Percentiles rank a stretch among this genome's conserved stretches.
These are phyloP conservation scores for Lasiosphaeria miniovina DNA, from an alignment of 495 filamentous ascomycete species.

Conservation along the genomic window DNA sequence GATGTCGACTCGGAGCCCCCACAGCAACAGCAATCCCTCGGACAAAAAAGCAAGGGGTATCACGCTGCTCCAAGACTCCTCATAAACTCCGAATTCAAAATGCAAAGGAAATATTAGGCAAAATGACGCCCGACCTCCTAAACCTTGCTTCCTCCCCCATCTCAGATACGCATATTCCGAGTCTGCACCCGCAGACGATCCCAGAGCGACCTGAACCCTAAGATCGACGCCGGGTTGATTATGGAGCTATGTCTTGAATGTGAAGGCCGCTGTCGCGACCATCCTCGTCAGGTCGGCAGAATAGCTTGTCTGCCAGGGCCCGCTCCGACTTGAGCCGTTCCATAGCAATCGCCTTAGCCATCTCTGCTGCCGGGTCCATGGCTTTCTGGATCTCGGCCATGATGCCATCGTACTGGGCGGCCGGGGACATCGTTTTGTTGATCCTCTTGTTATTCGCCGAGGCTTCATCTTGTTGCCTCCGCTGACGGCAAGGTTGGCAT, in stretches of 20 bases:
- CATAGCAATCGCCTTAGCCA: slow-evolving; percentile 8
- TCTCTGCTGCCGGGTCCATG: not conserved
- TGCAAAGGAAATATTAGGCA: not conserved
- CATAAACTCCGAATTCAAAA: not conserved
- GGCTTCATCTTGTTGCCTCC: not conserved
- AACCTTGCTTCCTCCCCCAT: not conserved
- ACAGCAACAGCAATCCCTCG: not conserved
- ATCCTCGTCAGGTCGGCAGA: not conserved
- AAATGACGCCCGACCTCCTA: not conserved
- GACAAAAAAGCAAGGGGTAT: slow-evolving; percentile 1
- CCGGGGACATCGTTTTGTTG: not conserved
- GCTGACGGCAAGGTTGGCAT: slow-evolving; percentile 29
- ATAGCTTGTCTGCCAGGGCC: not conserved
- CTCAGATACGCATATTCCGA: not conserved
- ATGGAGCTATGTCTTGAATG: no score
- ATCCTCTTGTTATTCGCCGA: not conserved
- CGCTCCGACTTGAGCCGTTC: not conserved
- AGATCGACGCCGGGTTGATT: no score
- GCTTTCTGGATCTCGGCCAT: slow-evolving; percentile 18
- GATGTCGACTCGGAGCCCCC: no score
- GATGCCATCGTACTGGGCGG: slow-evolving; percentile 15
- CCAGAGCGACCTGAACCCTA: no score
- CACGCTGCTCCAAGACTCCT: not conserved
- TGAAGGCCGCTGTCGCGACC: not conserved
- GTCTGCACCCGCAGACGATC: no score